Evolutionary conservation across 1,139 yeast genomes (phyloP).

Genomic region (Hemisphaericaspora xylanilytica): DNA sequence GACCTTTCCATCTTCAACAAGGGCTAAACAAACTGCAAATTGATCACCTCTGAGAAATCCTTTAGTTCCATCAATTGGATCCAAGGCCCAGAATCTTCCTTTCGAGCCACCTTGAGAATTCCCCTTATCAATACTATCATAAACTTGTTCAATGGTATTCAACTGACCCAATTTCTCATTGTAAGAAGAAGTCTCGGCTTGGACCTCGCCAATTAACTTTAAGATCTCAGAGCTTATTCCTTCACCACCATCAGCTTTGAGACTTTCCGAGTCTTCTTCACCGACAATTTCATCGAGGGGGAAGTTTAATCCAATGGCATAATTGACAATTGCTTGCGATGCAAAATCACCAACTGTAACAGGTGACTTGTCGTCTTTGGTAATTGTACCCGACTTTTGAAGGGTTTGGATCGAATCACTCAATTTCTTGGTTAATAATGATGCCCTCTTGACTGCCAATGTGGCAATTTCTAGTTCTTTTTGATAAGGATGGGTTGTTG

Average conservation of each 20-base stretch:
- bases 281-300: slow-evolving; percentile 89
- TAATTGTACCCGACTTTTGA: slow-evolving; percentile 59
- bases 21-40: slow-evolving; percentile 91
- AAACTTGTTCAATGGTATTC: slow-evolving; percentile 47
- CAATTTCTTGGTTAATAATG: slow-evolving; percentile 70
- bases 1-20: slow-evolving; percentile 81
- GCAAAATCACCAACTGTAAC: slow-evolving; percentile 97
- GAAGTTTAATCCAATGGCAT: slow-evolving; percentile 75
- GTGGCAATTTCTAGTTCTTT: slow-evolving; percentile 77
- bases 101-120: slow-evolving; percentile 69
- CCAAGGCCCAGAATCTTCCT: slow-evolving; percentile 95
- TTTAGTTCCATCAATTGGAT: slow-evolving; percentile 97
- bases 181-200: slow-evolving; percentile 27
- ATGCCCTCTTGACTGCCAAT: slow-evolving; percentile 86
- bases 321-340: slow-evolving; percentile 88
- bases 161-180: slow-evolving; percentile 40
- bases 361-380: slow-evolving; percentile 88
- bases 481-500: slow-evolving; percentile 27
- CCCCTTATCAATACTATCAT: slow-evolving; percentile 73
- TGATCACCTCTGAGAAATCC: slow-evolving; percentile 96
- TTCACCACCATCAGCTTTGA: slow-evolving; percentile 42
- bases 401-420: slow-evolving; percentile 63
- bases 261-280: slow-evolving; percentile 79
- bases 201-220: slow-evolving; percentile 47
- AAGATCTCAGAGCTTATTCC: slow-evolving; percentile 42